phyloP scores from a whole-genome alignment of 768 basidiomycete genomes.

The Lactarius akahatsu region DNA sequence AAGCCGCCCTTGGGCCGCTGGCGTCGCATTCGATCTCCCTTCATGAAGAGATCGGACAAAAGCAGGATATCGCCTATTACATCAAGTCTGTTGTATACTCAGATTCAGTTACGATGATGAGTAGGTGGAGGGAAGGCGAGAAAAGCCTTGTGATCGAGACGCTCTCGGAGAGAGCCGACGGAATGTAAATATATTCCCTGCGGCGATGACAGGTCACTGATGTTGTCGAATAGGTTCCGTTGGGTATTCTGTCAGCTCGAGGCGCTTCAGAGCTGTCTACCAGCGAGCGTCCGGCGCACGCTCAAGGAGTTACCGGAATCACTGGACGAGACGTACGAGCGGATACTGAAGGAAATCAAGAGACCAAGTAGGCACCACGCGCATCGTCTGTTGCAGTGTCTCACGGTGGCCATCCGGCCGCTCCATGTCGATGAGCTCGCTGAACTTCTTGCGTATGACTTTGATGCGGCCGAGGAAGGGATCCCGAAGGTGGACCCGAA shows the following conservation, averaged over 20 bases:
- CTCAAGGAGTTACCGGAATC: not conserved
- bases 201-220: not conserved
- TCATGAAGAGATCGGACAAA: not conserved
- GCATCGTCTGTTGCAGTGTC: not conserved
- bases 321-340: not conserved
- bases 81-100: not conserved
- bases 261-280: not conserved
- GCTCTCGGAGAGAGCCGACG: not conserved
- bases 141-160: not conserved
- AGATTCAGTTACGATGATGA: not conserved
- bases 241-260: not conserved
- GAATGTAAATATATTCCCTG: not conserved
- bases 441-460: not conserved
- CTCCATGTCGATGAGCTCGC: not conserved
- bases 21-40: not conserved
- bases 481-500: not conserved
- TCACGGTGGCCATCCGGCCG: not conserved
- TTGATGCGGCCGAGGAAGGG: not conserved
- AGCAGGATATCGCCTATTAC: not conserved
- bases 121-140: not conserved
- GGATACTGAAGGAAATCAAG: not conserved
- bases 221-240: not conserved
- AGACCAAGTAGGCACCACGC: not conserved
- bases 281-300: not conserved
- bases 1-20: not conserved